Evolutionary conservation across 225 moss, liverwort and hornwort species (phyloP), one percentile per base, ranked within the genome.

Genomic region (Polytrichum commune): DNA sequence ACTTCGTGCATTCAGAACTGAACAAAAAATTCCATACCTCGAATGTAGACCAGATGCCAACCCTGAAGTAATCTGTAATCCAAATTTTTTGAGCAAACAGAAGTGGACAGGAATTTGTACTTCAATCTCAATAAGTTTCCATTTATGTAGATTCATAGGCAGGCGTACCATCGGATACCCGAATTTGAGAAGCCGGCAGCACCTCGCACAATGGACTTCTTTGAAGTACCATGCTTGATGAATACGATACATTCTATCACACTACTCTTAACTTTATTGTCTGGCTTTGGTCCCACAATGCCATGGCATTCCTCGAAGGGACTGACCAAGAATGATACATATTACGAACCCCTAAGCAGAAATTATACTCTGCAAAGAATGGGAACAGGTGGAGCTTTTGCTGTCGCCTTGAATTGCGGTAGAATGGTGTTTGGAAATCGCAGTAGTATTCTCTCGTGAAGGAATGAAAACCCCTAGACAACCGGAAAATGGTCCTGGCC

Each of bases 151-250:
- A 46, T 46, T 46, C 46, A 46, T 10, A 46, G 46, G 46, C 46
- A 46, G 46, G 46, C 16, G 46, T 13, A 46, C 1, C 13, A 46
- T 46, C 46, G 3, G 4, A 0, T 0, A 46, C 46, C 46, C 46
- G 10, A 46, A 46, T 46, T 46, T 46, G 46, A 16, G 46, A 16
- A 46, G 10, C 46, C 46, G 4, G 46, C 4, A 46, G 16, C 46
- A 46, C 62, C 27, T 63, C 19, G 27, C 62, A 63, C 16, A 24
- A 4, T 63, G 62, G 27, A 63, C 62, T 63, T 63, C 62, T 63
- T 63, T 63, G 62, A 63, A 63, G 62, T 63, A 23, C 62, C 62
- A 63, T 26, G 24, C 27, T 24, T 24, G 62, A n/a, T 24, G 62
- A n/a, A 24, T 63, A 2, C 62, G 1, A 27, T 16, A 27, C 62